Evolutionary conservation across 192 early-diverging fungal species (phyloP).

Genomic region (Backusella westeae): DNA sequence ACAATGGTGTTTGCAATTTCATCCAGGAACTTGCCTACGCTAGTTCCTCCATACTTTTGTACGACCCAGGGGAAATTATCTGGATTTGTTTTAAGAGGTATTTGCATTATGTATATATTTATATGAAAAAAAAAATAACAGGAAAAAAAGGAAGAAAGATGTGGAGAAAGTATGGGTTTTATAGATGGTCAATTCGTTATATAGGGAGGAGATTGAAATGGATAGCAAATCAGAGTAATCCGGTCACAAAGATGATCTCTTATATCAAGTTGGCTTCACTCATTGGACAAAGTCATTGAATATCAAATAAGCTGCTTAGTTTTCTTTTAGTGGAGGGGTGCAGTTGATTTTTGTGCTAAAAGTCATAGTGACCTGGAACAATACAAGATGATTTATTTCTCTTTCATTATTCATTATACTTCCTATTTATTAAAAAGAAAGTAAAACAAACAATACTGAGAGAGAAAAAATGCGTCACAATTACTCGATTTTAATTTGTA

Average conservation of each 20-base stretch:
- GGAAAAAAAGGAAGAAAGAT: background rate
- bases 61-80: constrained; percentile 48
- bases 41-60: constrained; percentile 91
- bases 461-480: background rate
- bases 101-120: background rate
- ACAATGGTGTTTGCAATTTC: constrained; percentile 67
- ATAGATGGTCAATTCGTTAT: background rate
- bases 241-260: constrained; percentile 2
- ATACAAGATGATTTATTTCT: background rate
- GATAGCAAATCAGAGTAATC: background rate
- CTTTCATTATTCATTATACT: background rate
- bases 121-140: background rate
- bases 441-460: background rate
- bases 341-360: background rate
- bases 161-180: background rate
- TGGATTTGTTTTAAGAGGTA: background rate
- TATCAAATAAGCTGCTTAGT: background rate
- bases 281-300: background rate
- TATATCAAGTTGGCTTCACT: background rate
- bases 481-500: background rate
- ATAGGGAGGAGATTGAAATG: background rate
- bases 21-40: constrained; percentile 73
- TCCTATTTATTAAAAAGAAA: background rate
- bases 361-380: background rate
- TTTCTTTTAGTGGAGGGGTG: background rate